phyloP scores from a whole-genome alignment of 768 basidiomycete species.

The Hypsizygus marmoreus region DNA sequence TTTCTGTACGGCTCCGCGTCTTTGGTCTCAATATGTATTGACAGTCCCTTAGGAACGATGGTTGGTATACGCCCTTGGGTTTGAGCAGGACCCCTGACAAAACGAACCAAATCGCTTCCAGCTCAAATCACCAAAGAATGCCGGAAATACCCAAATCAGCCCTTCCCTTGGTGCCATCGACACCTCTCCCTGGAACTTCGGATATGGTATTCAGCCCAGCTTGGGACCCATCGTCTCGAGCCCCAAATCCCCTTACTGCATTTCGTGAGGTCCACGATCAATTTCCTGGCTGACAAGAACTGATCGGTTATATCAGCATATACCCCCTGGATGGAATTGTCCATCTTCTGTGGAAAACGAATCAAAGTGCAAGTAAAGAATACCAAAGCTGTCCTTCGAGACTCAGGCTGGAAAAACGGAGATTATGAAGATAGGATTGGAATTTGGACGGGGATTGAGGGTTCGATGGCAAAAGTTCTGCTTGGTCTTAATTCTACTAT shows the following conservation, averaged over 20 bases:
- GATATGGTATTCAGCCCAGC: slow-evolving; percentile 1
- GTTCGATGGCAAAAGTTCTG: neutral
- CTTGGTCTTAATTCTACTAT: neutral
- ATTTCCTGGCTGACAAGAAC: neutral
- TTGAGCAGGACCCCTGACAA: neutral
- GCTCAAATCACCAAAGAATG: neutral
- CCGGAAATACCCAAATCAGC: neutral
- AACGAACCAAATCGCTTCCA: neutral
- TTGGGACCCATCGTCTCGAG: slow-evolving; percentile 6
- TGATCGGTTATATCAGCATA: neutral
- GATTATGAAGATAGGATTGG: neutral
- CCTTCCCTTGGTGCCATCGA: neutral
- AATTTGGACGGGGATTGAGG: slow-evolving; percentile 1
- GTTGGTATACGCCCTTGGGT: neutral
- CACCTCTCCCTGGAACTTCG: slow-evolving; percentile 1
- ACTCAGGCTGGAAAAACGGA: slow-evolving; percentile 8
- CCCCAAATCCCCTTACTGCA: neutral
- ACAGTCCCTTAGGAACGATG: slow-evolving; percentile 1
- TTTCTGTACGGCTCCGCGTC: neutral
- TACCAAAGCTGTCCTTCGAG: neutral
- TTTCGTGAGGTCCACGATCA: neutral
- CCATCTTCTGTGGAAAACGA: neutral
- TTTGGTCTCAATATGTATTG: neutral
- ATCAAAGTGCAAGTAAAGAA: neutral
- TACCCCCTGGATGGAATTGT: slow-evolving; percentile 4